Evolutionary conservation across 73 alveolate species (phyloP).

Genomic region (Paramecium sonneborni): DNA sequence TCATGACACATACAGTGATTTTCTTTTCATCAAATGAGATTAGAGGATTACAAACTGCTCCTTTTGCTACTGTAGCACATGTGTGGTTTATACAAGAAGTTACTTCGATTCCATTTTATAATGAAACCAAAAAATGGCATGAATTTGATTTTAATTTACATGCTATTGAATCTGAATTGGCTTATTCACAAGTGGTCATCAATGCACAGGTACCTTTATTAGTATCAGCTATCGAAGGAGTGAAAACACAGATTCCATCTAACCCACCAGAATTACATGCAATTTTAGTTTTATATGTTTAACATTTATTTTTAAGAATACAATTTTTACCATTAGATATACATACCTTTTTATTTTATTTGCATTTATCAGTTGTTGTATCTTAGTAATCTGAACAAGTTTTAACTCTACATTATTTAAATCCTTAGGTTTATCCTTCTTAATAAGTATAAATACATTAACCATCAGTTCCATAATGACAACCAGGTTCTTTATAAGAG

Average conservation of each 20-base stretch:
- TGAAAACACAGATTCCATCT: not conserved
- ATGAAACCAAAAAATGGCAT: not conserved
- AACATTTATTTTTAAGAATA: not conserved
- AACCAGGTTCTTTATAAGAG: not conserved
- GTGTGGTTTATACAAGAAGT: not conserved
- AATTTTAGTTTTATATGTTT: not conserved
- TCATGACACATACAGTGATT: not conserved
- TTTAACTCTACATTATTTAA: not conserved
- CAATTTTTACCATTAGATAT: conserved; percentile 41
- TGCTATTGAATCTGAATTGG: not conserved
- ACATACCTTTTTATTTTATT: not conserved
- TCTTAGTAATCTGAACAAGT: not conserved
- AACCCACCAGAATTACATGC: conserved; percentile 28
- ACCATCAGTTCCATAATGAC: conserved; percentile 39
- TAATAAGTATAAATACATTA: conserved; percentile 6
- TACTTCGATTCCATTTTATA: not conserved
- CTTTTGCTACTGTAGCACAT: not conserved
- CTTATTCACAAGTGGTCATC: not conserved
- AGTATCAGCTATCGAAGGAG: not conserved
- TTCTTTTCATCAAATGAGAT: not conserved
- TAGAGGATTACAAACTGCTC: not conserved
- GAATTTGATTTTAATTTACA: not conserved
- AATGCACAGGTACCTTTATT: not conserved
- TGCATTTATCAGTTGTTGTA: not conserved
- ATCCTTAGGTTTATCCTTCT: not conserved